Evolutionary conservation across 495 filamentous ascomycete genomes (phyloP), one percentile per base, ranked within the genome.

Genomic region (Jackrogersella multiformis): DNA sequence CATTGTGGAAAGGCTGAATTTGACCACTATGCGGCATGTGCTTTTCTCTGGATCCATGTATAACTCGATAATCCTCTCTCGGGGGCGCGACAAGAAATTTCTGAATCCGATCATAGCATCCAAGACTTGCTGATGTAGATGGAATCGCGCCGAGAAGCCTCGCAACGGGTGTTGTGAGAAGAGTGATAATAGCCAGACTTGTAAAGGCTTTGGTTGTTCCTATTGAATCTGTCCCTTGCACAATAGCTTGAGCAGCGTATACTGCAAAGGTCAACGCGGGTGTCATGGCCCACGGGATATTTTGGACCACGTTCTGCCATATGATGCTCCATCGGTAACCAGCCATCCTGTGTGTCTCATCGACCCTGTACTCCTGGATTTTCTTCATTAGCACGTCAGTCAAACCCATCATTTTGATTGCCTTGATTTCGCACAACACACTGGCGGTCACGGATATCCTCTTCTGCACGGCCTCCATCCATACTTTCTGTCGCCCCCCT

Each of bases 251-350:
- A 16, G 4, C 23, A 10, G 45, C 12, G 10, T 51, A 51, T 9
- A 51, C 46, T 0, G 46, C 46, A 13, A 51, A 34, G 4, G 46
- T 51, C 13, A 34, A 16, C 13, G 28, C 13, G 4, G 46, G 45
- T 16, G 45, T 24, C n/a, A 49, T 9, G 3, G 26, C 24, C 7
- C 8, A 10, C 2, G 46, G 46, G 5, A 28, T 5, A 23, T 48
- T 48, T 6, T 48, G 44, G 2, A 13, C 44, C 9, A 28, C 44
- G 8, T 48, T 28, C 13, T 28, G 23, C 9, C 23, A 46, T 46
- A 46, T 20, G 9, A 46, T 48, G 10, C 44, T 48, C 44, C 44
- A 48, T 48, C 44, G 23, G 28, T 28, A 48, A 2, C 44, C 42
- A 9, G 42, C 42, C 42, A 46, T 46, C 12, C 42, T 18, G n/a